phyloP scores from a whole-genome alignment of 306 rosid genomes.

The Dalbergia cultrata region DNA sequence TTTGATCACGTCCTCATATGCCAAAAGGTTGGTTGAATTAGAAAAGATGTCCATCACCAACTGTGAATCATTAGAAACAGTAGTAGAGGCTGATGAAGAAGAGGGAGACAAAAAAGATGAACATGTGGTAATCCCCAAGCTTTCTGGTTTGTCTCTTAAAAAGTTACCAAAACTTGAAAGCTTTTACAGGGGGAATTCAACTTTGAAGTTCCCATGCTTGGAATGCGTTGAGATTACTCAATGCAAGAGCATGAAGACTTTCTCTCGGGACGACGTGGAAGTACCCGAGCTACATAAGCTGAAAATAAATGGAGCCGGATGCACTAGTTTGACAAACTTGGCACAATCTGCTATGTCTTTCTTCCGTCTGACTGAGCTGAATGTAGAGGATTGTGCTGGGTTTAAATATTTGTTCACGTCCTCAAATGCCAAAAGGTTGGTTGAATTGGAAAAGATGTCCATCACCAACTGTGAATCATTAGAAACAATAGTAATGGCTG shows the following conservation, averaged over 20 bases:
- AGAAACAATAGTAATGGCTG: constrained; percentile 19
- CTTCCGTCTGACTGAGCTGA: neutral
- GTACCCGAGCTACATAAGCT: too few relatives aligned
- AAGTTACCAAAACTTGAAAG: neutral
- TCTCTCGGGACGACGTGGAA: neutral
- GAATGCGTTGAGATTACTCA: neutral
- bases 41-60: neutral
- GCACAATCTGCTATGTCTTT: neutral
- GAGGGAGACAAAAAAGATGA: neutral
- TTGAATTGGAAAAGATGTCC: neutral
- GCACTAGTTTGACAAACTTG: too few relatives aligned
- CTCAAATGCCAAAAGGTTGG: constrained; percentile 1
- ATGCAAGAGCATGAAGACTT: neutral
- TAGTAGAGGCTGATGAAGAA: neutral
- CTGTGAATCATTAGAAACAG: neutral
- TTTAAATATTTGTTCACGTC: constrained; percentile 34
- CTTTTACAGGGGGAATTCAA: constrained; percentile 28
- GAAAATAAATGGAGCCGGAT: neutral
- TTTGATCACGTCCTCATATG: constrained; percentile 29
- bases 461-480: neutral
- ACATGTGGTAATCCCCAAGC: neutral
- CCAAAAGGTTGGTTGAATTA: neutral
- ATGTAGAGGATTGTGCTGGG: neutral
- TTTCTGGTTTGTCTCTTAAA: neutral
- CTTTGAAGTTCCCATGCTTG: neutral